A percentile compares a stretch with the other conserved stretches of the same genome.
Evolutionary conservation across 768 basidiomycete species (phyloP).

Genomic region (Trametes gibbosa): DNA sequence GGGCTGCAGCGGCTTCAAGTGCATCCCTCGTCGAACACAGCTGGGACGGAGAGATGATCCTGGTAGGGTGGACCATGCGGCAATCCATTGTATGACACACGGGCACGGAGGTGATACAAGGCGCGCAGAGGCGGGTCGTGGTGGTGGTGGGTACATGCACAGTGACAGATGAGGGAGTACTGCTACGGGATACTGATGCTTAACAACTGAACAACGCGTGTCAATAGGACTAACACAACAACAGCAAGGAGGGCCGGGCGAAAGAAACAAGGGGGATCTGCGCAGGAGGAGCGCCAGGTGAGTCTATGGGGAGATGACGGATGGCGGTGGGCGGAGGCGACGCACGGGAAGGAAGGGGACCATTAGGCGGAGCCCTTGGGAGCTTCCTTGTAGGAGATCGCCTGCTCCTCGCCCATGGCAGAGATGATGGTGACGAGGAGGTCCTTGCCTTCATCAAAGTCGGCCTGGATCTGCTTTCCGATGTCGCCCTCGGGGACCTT

Average conservation of each 20-base stretch:
- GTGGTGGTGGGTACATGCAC: slow-evolving; percentile 24
- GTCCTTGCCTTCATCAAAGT: slow-evolving; percentile 86
- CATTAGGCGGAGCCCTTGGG: slow-evolving; percentile 52
- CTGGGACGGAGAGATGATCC: slow-evolving; percentile 3
- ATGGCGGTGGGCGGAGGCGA: no score
- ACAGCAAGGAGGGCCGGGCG: slow-evolving; percentile 21
- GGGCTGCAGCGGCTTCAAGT: no score
- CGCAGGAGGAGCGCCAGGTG: no score
- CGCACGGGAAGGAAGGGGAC: not conserved
- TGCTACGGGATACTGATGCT: slow-evolving; percentile 26
- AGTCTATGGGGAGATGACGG: no score
- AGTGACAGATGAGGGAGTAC: slow-evolving; percentile 18
- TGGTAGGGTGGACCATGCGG: slow-evolving; percentile 15
- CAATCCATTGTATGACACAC: slow-evolving; percentile 21
- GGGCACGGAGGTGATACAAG: slow-evolving; percentile 14
- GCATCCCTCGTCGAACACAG: no score
- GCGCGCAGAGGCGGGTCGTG: slow-evolving; percentile 14
- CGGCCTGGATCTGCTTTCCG: slow-evolving; percentile 64
- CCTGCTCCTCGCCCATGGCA: slow-evolving; percentile 94
- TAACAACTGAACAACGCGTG: slow-evolving; percentile 20
- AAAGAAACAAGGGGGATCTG: slow-evolving; percentile 10
- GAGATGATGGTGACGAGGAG: slow-evolving; percentile 80
- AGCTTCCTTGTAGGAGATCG: slow-evolving; percentile 87
- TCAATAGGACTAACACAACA: slow-evolving; percentile 19
- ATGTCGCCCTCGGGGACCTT: slow-evolving; percentile 84